Evolutionary conservation across 2,329 filamentous ascomycete species (phyloP).

Genomic region (Rutstroemia sp.): DNA sequence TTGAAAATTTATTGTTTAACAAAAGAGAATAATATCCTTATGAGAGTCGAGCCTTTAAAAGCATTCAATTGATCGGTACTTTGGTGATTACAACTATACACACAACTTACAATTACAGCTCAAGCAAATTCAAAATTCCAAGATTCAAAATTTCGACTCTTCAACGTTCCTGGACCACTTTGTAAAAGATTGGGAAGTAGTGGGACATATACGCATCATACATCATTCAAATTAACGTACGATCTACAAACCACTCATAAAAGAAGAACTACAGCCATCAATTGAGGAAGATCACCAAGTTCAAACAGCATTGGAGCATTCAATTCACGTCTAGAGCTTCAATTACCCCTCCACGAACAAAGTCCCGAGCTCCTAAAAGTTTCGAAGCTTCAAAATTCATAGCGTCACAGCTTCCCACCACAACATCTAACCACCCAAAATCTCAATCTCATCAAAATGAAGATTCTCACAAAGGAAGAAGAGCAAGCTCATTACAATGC

Average conservation of each 20-base stretch:
- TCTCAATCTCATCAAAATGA: slow-evolving; percentile 51
- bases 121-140: too few relatives aligned
- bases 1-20: not conserved
- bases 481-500: slow-evolving; percentile 76
- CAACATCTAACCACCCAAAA: not conserved
- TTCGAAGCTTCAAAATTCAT: not conserved
- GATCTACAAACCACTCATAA: too few relatives aligned
- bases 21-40: not conserved
- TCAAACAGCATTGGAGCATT: too few relatives aligned
- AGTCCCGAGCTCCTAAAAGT: not conserved
- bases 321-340: too few relatives aligned
- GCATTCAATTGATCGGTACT: not conserved
- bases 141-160: too few relatives aligned
- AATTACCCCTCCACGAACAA: not conserved
- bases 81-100: not conserved
- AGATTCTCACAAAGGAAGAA: slow-evolving; percentile 91
- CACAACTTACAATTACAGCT: too few relatives aligned
- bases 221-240: too few relatives aligned
- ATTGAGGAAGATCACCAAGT: too few relatives aligned
- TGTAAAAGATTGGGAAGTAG: too few relatives aligned
- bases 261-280: too few relatives aligned
- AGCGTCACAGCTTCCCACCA: not conserved
- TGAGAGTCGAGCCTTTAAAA: not conserved
- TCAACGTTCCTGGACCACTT: too few relatives aligned
- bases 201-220: too few relatives aligned